These are phyloP conservation scores for Saprolegnia parasitica DNA, from an alignment of 352 stramenopile species.

Conservation along the genomic window DNA sequence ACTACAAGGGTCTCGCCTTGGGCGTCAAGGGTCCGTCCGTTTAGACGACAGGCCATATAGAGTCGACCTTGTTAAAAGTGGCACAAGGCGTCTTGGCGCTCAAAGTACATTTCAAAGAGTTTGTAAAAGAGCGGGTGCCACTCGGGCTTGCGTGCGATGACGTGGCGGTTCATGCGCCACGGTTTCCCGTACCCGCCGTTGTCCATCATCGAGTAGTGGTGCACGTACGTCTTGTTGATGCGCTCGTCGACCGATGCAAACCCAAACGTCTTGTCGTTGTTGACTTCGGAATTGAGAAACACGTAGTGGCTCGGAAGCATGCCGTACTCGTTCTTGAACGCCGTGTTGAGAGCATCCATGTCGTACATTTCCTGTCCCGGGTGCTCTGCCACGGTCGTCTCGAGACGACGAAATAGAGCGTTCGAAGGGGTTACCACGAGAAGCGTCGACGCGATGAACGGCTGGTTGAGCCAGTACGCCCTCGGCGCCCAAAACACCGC, in stretches of 20 bases:
- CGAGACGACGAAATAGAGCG: neutral
- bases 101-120: constrained; percentile 25
- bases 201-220: constrained; percentile 21
- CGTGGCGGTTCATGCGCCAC: constrained; percentile 14
- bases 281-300: constrained; percentile 23
- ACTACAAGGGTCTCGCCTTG: too few species aligned
- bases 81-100: constrained; percentile 4
- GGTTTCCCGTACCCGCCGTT: constrained; percentile 24
- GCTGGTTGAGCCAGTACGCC: constrained; percentile 8
- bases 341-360: constrained; percentile 24
- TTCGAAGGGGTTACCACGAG: constrained; percentile 19
- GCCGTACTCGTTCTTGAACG: neutral
- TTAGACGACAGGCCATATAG: too few species aligned
- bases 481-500: constrained; percentile 7
- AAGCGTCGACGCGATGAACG: constrained; percentile 24
- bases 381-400: neutral
- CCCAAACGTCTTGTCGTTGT: neutral
- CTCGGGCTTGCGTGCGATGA: neutral
- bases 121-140: constrained; percentile 14
- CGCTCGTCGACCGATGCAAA: neutral
- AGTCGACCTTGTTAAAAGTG: too few species aligned
- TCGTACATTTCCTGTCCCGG: constrained; percentile 3
- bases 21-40: too few species aligned
- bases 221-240: constrained; percentile 17
- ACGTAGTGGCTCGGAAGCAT: constrained; percentile 25